These are phyloP conservation scores for Lantana camara DNA, from an alignment of 257 asterid species.

Conservation along the genomic window DNA sequence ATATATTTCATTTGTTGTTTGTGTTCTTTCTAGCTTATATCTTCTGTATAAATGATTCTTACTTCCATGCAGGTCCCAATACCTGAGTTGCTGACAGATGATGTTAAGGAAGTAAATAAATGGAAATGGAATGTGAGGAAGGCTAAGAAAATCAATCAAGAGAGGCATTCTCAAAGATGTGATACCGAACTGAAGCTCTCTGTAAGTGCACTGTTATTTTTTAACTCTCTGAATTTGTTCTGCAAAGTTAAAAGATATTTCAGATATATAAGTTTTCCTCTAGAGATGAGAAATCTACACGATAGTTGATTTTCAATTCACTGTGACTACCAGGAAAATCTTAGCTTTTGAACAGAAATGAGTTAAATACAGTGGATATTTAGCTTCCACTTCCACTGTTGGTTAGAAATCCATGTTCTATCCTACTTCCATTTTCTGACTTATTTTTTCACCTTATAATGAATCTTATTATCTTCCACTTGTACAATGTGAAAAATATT, in stretches of 20 bases:
- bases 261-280: conserved; percentile 2
- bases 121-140: conserved; percentile 90
- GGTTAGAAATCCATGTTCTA: neutral
- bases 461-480: no score
- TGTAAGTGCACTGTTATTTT: conserved; percentile 47
- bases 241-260: conserved; percentile 22
- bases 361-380: neutral
- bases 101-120: conserved; percentile 55
- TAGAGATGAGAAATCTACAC: neutral
- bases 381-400: conserved; percentile 5
- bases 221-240: conserved; percentile 22
- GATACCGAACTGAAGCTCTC: conserved; percentile 91
- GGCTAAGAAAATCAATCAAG: conserved; percentile 81
- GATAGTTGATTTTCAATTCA: conserved; percentile 2
- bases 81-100: conserved; percentile 72
- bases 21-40: conserved; percentile 21
- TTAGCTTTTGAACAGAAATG: neutral
- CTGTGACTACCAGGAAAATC: neutral
- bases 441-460: neutral
- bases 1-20: conserved; percentile 5
- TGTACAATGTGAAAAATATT: no score
- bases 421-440: neutral
- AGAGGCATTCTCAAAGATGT: conserved; percentile 91
- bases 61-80: conserved; percentile 61
- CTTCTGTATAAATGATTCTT: conserved; percentile 23